A percentile compares a stretch with the other conserved stretches of the same genome.
phyloP scores from a whole-genome alignment of 139 green algal species.

The Marvania coccoides region DNA sequence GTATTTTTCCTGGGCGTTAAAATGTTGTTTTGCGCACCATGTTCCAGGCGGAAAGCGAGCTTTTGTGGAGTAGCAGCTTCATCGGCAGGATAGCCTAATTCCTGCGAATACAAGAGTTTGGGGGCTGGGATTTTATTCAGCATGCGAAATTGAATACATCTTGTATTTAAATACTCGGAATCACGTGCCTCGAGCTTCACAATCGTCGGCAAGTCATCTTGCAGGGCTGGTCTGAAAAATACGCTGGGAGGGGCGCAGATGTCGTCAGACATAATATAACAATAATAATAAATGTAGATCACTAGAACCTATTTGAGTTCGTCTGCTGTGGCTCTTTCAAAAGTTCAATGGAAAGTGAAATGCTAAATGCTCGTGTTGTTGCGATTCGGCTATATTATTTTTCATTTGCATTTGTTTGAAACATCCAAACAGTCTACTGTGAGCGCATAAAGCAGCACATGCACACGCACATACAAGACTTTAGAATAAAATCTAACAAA shows the following conservation, averaged over 20 bases:
- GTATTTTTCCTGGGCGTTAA: neutral
- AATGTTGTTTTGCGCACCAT: conserved; percentile 10
- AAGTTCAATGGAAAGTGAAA: no score
- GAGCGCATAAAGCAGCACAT: no score
- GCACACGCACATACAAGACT: no score
- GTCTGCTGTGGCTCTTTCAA: no score
- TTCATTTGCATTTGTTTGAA: no score
- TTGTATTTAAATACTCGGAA: neutral
- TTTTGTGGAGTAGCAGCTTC: conserved; percentile 25
- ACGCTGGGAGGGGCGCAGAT: neutral
- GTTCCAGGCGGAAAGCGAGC: conserved; percentile 16
- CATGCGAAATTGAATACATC: neutral
- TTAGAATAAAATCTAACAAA: no score
- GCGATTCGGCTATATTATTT: no score
- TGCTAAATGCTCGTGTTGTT: no score
- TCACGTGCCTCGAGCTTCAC: neutral
- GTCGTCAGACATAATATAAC: neutral
- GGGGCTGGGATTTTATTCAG: neutral
- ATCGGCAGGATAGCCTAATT: conserved; percentile 29
- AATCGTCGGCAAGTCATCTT: neutral
- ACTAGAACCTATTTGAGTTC: no score
- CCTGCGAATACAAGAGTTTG: conserved; percentile 14
- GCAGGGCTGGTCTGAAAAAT: neutral
- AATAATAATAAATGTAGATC: neutral
- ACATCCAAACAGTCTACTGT: no score